Percentiles rank a stretch among this genome's conserved stretches.
Evolutionary conservation across 495 filamentous ascomycete genomes (phyloP).

Genomic region (Penicillium pancosmium): DNA sequence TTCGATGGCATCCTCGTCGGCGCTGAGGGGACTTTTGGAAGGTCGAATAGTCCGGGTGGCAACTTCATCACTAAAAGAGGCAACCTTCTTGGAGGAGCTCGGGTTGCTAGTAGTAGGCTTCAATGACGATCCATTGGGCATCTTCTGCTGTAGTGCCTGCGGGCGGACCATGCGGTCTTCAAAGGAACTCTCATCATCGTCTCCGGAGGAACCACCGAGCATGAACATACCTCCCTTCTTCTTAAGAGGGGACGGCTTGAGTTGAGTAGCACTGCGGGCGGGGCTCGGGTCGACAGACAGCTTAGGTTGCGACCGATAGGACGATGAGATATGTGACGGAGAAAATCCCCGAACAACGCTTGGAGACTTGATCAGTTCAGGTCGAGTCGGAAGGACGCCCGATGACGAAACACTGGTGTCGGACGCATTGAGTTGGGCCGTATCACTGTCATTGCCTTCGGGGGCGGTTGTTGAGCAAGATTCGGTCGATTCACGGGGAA

Average conservation of each 20-base stretch:
- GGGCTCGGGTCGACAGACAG: conserved; percentile 53
- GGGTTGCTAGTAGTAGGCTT: conserved; percentile 33
- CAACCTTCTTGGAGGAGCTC: conserved; percentile 67
- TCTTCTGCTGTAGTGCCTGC: conserved; percentile 47
- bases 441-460: conserved; percentile 51
- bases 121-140: conserved; percentile 55
- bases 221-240: conserved; percentile 73
- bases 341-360: conserved; percentile 89
- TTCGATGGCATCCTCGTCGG: conserved; percentile 76
- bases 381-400: conserved; percentile 33
- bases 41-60: conserved; percentile 64
- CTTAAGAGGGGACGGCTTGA: conserved; percentile 48
- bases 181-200: conserved; percentile 78
- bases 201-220: conserved; percentile 76
- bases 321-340: conserved; percentile 72
- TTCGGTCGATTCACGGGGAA: conserved; percentile 49
- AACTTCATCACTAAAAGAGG: conserved; percentile 83
- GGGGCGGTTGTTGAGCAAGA: conserved; percentile 58
- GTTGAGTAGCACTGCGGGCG: conserved; percentile 43
- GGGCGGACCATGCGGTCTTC: conserved; percentile 61
- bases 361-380: conserved; percentile 61
- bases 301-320: conserved; percentile 65
- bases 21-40: conserved; percentile 58
- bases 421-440: conserved; percentile 40
- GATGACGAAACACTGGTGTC: conserved; percentile 57